Conservation (phyloP, 2,329 filamentous ascomycete species). For the Coniochaeta sp. region DNA sequence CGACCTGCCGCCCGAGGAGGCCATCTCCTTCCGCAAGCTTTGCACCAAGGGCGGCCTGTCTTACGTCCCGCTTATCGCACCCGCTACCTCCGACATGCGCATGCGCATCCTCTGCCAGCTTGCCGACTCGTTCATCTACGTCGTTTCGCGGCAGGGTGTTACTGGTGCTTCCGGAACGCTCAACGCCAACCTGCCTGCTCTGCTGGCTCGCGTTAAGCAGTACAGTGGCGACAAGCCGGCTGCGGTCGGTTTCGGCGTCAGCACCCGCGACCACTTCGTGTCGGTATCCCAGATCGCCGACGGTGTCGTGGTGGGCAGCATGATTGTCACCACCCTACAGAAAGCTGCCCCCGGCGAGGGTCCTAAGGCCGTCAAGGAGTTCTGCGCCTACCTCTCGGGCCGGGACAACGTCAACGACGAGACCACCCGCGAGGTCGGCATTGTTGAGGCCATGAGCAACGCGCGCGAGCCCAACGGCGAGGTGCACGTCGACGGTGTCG, state of each 20-base stretch:
- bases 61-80: constrained; percentile 94
- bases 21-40: constrained; percentile 79
- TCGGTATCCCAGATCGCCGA: constrained; percentile 80
- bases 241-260: constrained; percentile 92
- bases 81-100: constrained; percentile 81
- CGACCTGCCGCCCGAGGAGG: constrained; percentile 92
- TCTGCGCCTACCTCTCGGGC: constrained; percentile 64
- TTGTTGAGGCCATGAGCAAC: constrained; percentile 59
- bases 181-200: constrained; percentile 72
- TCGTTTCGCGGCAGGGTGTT: constrained; percentile 94
- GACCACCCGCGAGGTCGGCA: constrained; percentile 57
- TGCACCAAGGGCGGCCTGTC: constrained; percentile 78
- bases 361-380: constrained; percentile 72
- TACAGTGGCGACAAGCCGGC: constrained; percentile 88
- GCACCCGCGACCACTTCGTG: constrained; percentile 87
- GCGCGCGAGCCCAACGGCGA: constrained; percentile 52
- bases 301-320: constrained; percentile 92
- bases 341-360: constrained; percentile 60
- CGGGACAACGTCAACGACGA: constrained; percentile 29
- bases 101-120: constrained; percentile 96
- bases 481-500: constrained; percentile 62
- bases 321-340: constrained; percentile 79
- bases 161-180: constrained; percentile 83
- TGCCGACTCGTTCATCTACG: constrained; percentile 97
- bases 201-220: constrained; percentile 80